These are phyloP conservation scores for Macrolepiota fuliginosa DNA, from an alignment of 768 basidiomycete genomes.

Conservation along the genomic window DNA sequence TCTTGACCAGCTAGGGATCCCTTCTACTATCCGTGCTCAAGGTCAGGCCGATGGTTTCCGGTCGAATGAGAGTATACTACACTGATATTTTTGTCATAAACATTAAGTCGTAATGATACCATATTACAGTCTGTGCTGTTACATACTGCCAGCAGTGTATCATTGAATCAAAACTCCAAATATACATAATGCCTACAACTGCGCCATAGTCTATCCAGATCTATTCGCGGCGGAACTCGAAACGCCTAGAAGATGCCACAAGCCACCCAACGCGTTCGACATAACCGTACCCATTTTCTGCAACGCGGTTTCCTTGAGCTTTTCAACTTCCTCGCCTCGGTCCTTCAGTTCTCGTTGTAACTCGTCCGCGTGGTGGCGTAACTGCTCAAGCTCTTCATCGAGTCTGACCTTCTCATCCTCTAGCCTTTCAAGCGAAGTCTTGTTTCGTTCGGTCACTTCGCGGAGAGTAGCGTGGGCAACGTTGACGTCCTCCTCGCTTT, in stretches of 20 bases:
- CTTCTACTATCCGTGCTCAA: no score
- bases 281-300: not conserved
- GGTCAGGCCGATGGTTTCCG: no score
- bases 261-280: not conserved
- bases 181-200: not conserved
- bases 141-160: not conserved
- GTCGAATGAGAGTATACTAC: no score
- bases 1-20: no score
- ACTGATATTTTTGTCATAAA: no score
- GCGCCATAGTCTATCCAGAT: not conserved
- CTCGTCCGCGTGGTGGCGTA: not conserved
- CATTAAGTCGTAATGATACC: no score
- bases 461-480: not conserved
- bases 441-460: conserved; percentile 2
- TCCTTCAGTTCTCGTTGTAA: conserved; percentile 1
- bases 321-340: not conserved
- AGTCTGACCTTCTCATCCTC: conserved; percentile 3
- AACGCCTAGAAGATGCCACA: not conserved
- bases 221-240: not conserved
- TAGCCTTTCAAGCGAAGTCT: not conserved
- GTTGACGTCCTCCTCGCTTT: not conserved
- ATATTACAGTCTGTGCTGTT: not conserved
- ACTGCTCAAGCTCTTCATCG: not conserved
- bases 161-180: not conserved
- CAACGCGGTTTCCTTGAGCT: not conserved